These are phyloP conservation scores for Pseudogymnoascus sp. DNA, from an alignment of 2,329 filamentous ascomycete species.

Conservation along the genomic window DNA sequence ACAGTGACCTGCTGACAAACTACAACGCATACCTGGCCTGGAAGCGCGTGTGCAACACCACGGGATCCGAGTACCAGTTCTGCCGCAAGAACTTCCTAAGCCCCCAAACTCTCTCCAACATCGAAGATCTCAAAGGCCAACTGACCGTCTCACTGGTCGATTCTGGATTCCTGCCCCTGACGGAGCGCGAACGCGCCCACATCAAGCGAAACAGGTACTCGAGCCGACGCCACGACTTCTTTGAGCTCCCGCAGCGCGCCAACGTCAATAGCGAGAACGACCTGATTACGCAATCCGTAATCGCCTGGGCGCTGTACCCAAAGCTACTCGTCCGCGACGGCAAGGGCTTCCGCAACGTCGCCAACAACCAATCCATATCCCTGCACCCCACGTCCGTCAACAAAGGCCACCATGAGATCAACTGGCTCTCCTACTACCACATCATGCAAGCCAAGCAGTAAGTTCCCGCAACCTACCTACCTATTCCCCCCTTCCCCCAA, in stretches of 20 bases:
- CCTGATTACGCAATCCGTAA: conserved; percentile 66
- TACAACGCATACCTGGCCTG: conserved; percentile 91
- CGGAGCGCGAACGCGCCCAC: conserved; percentile 57
- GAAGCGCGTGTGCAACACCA: conserved; percentile 69
- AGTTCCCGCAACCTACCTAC: conserved; percentile 28
- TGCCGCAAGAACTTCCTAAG: conserved; percentile 93
- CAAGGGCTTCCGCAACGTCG: conserved; percentile 82
- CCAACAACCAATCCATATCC: conserved; percentile 85
- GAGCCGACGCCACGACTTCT: conserved; percentile 61
- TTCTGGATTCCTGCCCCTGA: conserved; percentile 71
- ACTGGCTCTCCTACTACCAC: conserved; percentile 90
- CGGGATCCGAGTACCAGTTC: conserved; percentile 72
- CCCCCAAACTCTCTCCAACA: conserved; percentile 78
- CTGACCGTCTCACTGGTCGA: conserved; percentile 78
- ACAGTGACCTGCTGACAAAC: conserved; percentile 85
- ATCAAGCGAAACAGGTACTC: conserved; percentile 48
- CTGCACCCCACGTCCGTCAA: conserved; percentile 87
- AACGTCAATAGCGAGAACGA: conserved; percentile 76
- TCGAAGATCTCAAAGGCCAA: conserved; percentile 93
- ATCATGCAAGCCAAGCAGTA: conserved; percentile 88
- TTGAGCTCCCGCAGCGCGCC: conserved; percentile 68
- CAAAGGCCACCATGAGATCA: conserved; percentile 57
- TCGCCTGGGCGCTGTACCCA: conserved; percentile 93
- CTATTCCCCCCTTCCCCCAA: neutral
- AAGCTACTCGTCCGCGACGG: conserved; percentile 79